Evolutionary conservation across 495 filamentous ascomycete genomes (phyloP).

Genomic region (Barbatosphaeria neglecta): DNA sequence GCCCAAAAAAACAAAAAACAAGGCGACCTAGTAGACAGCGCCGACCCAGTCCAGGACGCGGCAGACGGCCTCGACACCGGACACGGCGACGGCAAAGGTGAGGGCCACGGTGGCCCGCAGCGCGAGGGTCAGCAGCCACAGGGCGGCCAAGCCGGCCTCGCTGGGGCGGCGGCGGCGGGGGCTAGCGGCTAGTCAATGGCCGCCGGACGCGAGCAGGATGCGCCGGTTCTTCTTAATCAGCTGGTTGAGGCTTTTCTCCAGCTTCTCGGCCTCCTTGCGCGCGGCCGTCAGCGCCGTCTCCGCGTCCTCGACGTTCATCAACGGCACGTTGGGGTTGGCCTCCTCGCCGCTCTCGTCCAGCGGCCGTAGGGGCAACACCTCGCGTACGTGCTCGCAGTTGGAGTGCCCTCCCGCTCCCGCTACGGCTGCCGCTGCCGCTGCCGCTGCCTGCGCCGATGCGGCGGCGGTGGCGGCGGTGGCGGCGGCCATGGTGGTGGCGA

Average conservation of each 20-base stretch:
- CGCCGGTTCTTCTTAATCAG: slow-evolving; percentile 51
- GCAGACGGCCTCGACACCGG: slow-evolving; percentile 16
- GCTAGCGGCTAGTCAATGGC: slow-evolving; percentile 18
- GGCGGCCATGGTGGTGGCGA: background rate
- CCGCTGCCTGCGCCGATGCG: background rate
- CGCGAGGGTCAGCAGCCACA: slow-evolving; percentile 16
- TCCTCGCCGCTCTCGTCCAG: background rate
- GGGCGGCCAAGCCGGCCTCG: slow-evolving; percentile 12
- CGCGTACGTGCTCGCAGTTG: background rate
- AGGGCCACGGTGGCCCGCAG: slow-evolving; percentile 13
- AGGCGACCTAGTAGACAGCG: slow-evolving; percentile 17
- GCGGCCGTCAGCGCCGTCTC: slow-evolving; percentile 44
- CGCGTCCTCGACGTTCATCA: slow-evolving; percentile 48
- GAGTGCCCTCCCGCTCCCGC: background rate
- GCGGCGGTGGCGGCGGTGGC: background rate
- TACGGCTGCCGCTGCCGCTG: background rate
- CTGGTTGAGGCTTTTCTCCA: slow-evolving; percentile 55
- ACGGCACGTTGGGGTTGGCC: slow-evolving; percentile 20
- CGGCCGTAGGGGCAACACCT: background rate
- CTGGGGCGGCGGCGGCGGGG: slow-evolving; percentile 2
- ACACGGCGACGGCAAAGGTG: slow-evolving; percentile 9
- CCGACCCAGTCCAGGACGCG: slow-evolving; percentile 22
- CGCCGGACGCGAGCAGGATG: slow-evolving; percentile 18
- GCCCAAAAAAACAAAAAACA: background rate
- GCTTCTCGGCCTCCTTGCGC: slow-evolving; percentile 55